These are phyloP conservation scores for Solanum okadae DNA, from an alignment of 257 asterid genomes.

Conservation along the genomic window DNA sequence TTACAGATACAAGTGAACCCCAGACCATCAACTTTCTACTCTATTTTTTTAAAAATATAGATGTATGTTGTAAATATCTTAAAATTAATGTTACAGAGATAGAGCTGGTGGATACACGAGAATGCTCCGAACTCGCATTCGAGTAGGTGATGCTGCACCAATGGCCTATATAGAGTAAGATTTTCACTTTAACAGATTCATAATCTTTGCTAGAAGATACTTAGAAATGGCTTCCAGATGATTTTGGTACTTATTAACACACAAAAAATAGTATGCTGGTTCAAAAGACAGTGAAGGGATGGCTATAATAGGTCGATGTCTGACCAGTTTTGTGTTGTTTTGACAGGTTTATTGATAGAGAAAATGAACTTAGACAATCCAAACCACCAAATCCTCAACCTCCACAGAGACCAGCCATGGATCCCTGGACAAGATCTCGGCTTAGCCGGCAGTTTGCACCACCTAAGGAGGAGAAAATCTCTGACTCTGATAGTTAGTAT, in stretches of 20 bases:
- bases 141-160: constrained; percentile 90
- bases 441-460: constrained; percentile 81
- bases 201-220: neutral
- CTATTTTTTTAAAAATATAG: neutral
- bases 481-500: constrained; percentile 33
- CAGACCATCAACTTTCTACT: neutral
- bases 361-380: constrained; percentile 81
- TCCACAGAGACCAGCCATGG: constrained; percentile 56
- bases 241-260: neutral
- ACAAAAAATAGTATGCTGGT: neutral
- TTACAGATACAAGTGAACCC: constrained; percentile 77
- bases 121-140: constrained; percentile 79
- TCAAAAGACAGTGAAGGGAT: neutral
- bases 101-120: constrained; percentile 97
- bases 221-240: neutral
- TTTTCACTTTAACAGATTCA: neutral
- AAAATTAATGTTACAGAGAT: constrained; percentile 9
- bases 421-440: constrained; percentile 95
- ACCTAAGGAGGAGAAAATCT: constrained; percentile 61
- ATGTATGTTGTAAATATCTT: neutral
- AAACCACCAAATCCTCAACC: constrained; percentile 79
- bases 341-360: constrained; percentile 85
- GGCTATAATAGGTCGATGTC: neutral
- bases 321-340: neutral
- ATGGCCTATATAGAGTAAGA: constrained; percentile 94